Conservation (phyloP, 2,329 filamentous ascomycete species). For the Fusarium abutilonis region DNA sequence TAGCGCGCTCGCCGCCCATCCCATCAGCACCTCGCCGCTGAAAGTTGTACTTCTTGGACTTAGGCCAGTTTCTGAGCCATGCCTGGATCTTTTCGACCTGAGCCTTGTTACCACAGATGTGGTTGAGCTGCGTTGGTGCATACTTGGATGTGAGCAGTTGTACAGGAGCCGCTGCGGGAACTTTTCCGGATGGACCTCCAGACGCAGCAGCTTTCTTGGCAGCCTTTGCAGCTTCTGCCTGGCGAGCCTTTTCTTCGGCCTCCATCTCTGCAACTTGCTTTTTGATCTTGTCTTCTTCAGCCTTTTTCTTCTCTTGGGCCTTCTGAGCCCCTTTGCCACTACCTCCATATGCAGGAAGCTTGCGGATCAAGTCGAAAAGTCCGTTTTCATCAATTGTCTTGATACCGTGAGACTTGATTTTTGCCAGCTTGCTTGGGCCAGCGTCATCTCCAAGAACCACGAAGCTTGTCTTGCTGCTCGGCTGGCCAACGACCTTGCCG, state of each 20-base stretch:
- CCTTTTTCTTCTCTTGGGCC: slow-evolving; percentile 82
- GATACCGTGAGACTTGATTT: slow-evolving; percentile 80
- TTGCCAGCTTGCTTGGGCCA: slow-evolving; percentile 90
- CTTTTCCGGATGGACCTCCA: slow-evolving; percentile 45
- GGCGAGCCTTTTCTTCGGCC: slow-evolving; percentile 73
- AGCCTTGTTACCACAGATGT: slow-evolving; percentile 95
- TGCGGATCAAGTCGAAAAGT: slow-evolving; percentile 83
- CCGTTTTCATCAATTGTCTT: slow-evolving; percentile 96
- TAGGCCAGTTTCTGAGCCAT: slow-evolving; percentile 87
- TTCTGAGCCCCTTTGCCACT: slow-evolving; percentile 88
- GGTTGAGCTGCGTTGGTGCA: slow-evolving; percentile 81
- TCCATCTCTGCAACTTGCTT: slow-evolving; percentile 88
- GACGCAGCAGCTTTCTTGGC: slow-evolving; percentile 54
- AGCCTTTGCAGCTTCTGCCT: slow-evolving; percentile 61
- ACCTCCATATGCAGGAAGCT: slow-evolving; percentile 85
- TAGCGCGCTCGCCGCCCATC: slow-evolving; percentile 82
- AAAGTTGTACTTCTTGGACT: slow-evolving; percentile 82
- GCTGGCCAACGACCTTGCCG: slow-evolving; percentile 85
- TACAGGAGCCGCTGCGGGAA: slow-evolving; percentile 61
- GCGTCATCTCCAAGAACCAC: slow-evolving; percentile 92
- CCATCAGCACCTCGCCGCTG: slow-evolving; percentile 85
- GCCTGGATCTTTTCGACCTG: slow-evolving; percentile 88
- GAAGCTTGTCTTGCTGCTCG: slow-evolving; percentile 93
- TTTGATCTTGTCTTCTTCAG: slow-evolving; percentile 84
- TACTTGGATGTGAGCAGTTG: slow-evolving; percentile 96